A percentile compares a stretch with the other conserved stretches of the same genome.
phyloP scores from a whole-genome alignment of 1,139 yeast genomes.

The Suhomyces panamericanus region DNA sequence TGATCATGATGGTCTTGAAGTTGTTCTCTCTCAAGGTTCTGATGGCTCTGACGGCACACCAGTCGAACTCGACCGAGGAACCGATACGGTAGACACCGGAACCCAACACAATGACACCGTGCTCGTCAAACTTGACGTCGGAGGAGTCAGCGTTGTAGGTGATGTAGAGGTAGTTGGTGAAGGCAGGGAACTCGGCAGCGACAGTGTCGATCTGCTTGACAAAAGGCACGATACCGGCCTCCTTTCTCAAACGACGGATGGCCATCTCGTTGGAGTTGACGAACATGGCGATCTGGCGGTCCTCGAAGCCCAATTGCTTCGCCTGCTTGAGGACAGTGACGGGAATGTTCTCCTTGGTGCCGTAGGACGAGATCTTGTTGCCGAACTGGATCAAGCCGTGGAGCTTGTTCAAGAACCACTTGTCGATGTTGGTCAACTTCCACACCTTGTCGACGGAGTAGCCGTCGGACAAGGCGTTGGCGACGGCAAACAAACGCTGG shows the following conservation, averaged over 20 bases:
- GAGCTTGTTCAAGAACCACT: constrained; percentile 93
- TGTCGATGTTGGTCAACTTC: constrained; percentile 90
- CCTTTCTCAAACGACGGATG: constrained; percentile 86
- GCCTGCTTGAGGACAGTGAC: constrained; percentile 70
- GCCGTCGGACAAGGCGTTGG: constrained; percentile 83
- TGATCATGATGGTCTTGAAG: constrained; percentile 91
- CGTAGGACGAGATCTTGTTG: constrained; percentile 58
- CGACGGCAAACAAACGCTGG: constrained; percentile 94
- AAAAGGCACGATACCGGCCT: constrained; percentile 84
- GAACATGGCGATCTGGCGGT: constrained; percentile 92
- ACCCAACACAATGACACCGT: constrained; percentile 87
- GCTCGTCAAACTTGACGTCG: constrained; percentile 81
- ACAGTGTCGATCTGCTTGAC: constrained; percentile 98
- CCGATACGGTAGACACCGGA: constrained; percentile 96
- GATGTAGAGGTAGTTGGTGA: constrained; percentile 90
- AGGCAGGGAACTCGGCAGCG: constrained; percentile 98
- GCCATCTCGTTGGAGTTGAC: constrained; percentile 91
- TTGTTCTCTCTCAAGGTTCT: constrained; percentile 90
- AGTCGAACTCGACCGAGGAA: constrained; percentile 90
- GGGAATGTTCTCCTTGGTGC: constrained; percentile 62
- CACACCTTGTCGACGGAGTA: constrained; percentile 92
- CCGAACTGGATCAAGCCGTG: constrained; percentile 71
- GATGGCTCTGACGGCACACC: constrained; percentile 96
- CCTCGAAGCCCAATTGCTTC: constrained; percentile 96
- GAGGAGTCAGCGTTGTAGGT: constrained; percentile 93